Conservation (phyloP, 805 yeast genomes). For the Jamesozyma piceae region DNA sequence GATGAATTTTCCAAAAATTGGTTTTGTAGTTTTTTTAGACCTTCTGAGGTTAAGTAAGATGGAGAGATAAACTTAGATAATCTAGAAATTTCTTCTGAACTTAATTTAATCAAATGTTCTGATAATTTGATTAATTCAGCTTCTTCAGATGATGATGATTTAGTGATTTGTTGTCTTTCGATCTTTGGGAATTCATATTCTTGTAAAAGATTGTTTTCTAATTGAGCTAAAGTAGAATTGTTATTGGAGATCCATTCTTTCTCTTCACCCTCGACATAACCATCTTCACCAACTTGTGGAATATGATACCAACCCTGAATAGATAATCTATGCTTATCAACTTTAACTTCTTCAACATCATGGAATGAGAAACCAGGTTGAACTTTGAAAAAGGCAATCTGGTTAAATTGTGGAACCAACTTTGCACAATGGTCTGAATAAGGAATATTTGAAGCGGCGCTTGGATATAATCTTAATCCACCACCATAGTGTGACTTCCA, state of each 20-base stretch:
- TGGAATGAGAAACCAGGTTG: constrained; percentile 96
- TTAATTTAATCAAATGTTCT: constrained; percentile 17
- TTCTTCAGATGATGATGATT: not conserved
- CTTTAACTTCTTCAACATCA: constrained; percentile 94
- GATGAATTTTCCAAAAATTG: constrained; percentile 60
- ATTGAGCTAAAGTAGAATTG: constrained; percentile 68
- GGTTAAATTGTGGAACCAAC: constrained; percentile 88
- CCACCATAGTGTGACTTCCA: constrained; percentile 97
- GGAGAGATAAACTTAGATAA: constrained; percentile 50
- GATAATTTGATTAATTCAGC: constrained; percentile 1
- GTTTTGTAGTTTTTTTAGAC: constrained; percentile 37
- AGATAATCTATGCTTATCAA: constrained; percentile 80
- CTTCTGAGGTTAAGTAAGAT: constrained; percentile 34
- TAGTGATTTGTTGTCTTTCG: constrained; percentile 24
- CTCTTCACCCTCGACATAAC: constrained; percentile 74
- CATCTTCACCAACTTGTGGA: constrained; percentile 88
- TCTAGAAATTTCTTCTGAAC: constrained; percentile 38
- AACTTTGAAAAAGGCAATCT: constrained; percentile 89
- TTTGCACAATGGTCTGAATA: constrained; percentile 59
- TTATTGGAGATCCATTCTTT: constrained; percentile 50
- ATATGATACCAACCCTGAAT: constrained; percentile 99
- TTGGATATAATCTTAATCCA: constrained; percentile 74
- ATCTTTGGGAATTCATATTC: constrained; percentile 78
- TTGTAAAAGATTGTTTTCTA: constrained; percentile 65
- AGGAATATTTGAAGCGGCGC: constrained; percentile 84